phyloP scores from a whole-genome alignment of 2,329 filamentous ascomycete genomes.

The Aspergillus ibericus region DNA sequence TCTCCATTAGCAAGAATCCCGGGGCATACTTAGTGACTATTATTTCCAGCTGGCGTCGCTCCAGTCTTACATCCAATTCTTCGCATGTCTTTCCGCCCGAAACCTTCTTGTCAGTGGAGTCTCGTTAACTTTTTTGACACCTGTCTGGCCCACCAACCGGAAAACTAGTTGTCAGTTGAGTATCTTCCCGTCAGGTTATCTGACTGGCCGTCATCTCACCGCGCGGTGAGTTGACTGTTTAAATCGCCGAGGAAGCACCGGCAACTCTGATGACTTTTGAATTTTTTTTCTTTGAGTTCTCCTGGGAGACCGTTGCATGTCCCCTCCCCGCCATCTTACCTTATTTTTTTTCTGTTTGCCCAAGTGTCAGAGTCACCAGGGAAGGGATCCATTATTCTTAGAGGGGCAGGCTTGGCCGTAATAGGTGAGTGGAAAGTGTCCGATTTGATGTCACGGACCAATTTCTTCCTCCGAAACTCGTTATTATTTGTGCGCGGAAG shows the following conservation, averaged over 20 bases:
- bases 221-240: slow-evolving; percentile 15
- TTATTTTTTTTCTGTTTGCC: background rate
- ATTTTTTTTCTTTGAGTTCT: slow-evolving; percentile 6
- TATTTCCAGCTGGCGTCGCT: background rate
- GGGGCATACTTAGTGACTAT: background rate
- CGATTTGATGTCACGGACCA: slow-evolving; percentile 4
- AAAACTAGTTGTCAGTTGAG: slow-evolving; percentile 12
- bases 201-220: slow-evolving; percentile 19
- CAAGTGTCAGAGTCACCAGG: background rate
- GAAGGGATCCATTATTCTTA: background rate
- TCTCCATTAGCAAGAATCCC: background rate
- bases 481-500: slow-evolving; percentile 3
- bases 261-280: slow-evolving; percentile 8
- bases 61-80: background rate
- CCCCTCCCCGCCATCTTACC: background rate
- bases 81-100: slow-evolving; percentile 15
- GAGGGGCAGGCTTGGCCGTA: background rate
- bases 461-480: slow-evolving; percentile 3
- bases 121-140: slow-evolving; percentile 21
- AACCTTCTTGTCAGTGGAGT: slow-evolving; percentile 23
- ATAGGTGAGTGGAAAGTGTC: slow-evolving; percentile 1
- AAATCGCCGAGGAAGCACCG: slow-evolving; percentile 11
- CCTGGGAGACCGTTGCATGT: background rate
- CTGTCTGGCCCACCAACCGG: slow-evolving; percentile 26
- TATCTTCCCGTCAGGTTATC: slow-evolving; percentile 11